Evolutionary conservation across 345 rosid species (phyloP), one percentile per base, ranked within the genome.

Genomic region (Acer campestre): DNA sequence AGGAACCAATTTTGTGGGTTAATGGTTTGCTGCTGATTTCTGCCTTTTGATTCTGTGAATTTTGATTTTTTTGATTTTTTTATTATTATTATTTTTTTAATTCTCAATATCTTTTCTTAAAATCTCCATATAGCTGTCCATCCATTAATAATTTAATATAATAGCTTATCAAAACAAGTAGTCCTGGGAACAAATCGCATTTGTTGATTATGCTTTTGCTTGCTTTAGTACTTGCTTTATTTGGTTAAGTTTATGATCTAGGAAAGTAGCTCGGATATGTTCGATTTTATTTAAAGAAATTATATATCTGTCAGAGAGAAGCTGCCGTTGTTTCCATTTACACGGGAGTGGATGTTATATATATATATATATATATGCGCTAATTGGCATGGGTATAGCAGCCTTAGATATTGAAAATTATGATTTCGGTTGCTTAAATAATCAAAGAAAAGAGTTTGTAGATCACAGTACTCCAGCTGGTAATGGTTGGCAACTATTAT

Each of bases 251-350:
- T 23, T 23, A 22, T 16, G 65, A 70, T 74, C 61, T 62, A 11
- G 18, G 69, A 48, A 62, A 7, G 67, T 38, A 13, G 22, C 40
- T 59, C 61, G 61, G 20, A 73, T 31, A 25, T 67, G 42, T 59
- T 48, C 67, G 3, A 59, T 63, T 42, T 58, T 73, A 48, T 59
- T 67, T 53, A 20, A 35, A 64, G 35, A 35, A 35, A 4, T 31
- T 31, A 31, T 35, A 9, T 56, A 29, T 58, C 38, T 25, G 58
- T 69, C 70, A 72, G 61, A 16, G 58, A 74, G 84, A 78, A 64
- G 85, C 83, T 84, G 81, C 66, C 35, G 66, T 20, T 78, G 75
- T 75, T 80, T 83, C 75, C 81, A 78, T 80, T 74, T 69, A 53
- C 61, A 67, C n/a, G 0, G 46, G 69, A 61, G 79, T 78, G 78